Conservation (phyloP, 148 eudicot genomes). For the Dysphania ambrosioides region DNA sequence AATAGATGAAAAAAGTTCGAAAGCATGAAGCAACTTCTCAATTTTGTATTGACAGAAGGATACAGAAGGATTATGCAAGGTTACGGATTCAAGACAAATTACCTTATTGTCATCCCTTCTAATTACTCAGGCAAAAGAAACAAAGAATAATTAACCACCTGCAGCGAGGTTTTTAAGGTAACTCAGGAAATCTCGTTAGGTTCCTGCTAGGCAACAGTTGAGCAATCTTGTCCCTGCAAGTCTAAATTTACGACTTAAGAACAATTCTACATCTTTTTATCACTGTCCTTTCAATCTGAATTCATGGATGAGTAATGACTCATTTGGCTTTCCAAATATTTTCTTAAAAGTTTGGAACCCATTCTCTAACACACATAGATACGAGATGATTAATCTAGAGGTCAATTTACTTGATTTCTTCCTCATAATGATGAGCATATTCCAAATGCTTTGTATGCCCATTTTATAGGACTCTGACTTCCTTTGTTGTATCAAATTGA, state of each 20-base stretch:
- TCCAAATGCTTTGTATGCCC: constrained; percentile 57
- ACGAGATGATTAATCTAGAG: background rate
- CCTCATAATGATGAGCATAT: constrained; percentile 43
- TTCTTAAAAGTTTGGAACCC: background rate
- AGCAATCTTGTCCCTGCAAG: background rate
- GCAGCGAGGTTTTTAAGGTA: background rate
- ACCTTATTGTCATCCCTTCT: background rate
- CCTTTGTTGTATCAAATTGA: constrained; percentile 46
- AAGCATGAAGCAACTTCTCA: background rate
- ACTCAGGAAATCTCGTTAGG: background rate
- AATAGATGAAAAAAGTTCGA: constrained; percentile 3
- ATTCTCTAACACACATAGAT: background rate
- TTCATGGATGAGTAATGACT: background rate
- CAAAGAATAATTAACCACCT: background rate
- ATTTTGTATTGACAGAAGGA: background rate
- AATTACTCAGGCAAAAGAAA: background rate
- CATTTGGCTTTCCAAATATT: background rate
- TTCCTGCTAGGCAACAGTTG: background rate
- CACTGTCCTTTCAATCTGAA: background rate
- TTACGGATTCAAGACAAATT: background rate
- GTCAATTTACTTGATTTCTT: constrained; percentile 13
- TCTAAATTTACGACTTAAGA: too few species aligned
- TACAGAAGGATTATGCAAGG: background rate
- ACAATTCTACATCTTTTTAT: too few species aligned
- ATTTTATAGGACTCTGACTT: constrained; percentile 40